These are phyloP conservation scores for Ascomycota sp. DNA, from an alignment of 2,329 filamentous ascomycete genomes.

Conservation along the genomic window DNA sequence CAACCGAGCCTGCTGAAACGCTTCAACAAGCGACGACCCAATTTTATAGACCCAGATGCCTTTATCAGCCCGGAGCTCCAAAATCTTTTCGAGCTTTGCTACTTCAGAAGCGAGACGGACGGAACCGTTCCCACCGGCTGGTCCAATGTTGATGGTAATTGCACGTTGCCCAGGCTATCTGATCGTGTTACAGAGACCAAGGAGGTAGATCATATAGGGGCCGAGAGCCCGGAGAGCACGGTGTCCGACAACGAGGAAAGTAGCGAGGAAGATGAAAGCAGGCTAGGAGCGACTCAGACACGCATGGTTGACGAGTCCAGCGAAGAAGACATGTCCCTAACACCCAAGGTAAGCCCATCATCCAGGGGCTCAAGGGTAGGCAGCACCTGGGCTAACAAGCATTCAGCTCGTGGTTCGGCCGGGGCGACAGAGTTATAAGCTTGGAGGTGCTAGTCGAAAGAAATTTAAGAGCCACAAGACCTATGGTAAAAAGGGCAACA, in stretches of 20 bases:
- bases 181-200: slow-evolving; percentile 22
- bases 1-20: slow-evolving; percentile 16
- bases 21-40: slow-evolving; percentile 27
- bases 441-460: slow-evolving; percentile 18
- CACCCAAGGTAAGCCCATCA: slow-evolving; percentile 7
- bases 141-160: slow-evolving; percentile 35
- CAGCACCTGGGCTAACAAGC: slow-evolving; percentile 1
- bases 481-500: slow-evolving; percentile 26
- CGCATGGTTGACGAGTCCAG: slow-evolving; percentile 37
- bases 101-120: slow-evolving; percentile 29
- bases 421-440: slow-evolving; percentile 7
- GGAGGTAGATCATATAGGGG: slow-evolving; percentile 26
- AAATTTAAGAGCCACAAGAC: slow-evolving; percentile 23
- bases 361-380: not conserved
- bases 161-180: slow-evolving; percentile 29
- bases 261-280: slow-evolving; percentile 25
- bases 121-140: slow-evolving; percentile 49
- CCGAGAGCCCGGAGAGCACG: slow-evolving; percentile 22
- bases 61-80: slow-evolving; percentile 42
- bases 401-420: slow-evolving; percentile 4
- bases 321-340: slow-evolving; percentile 24
- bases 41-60: slow-evolving; percentile 27
- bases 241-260: slow-evolving; percentile 28
- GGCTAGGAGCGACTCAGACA: slow-evolving; percentile 16
- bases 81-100: slow-evolving; percentile 56